phyloP scores from a whole-genome alignment of 495 filamentous ascomycete genomes.

The Xylaria curta region DNA sequence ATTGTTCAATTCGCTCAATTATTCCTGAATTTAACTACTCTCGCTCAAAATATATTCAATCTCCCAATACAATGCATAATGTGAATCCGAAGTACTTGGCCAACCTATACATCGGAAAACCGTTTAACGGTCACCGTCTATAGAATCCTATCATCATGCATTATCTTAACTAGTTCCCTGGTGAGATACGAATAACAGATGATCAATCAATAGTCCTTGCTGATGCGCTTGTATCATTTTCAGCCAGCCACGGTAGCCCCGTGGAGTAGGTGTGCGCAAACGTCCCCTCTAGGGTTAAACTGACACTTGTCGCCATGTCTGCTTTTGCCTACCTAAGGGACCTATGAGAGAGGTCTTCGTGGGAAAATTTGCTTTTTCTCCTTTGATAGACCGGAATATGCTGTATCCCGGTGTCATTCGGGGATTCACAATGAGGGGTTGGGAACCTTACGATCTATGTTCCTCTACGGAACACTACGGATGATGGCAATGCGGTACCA shows the following conservation, averaged over 20 bases:
- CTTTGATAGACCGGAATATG: background rate
- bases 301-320: too few relatives aligned
- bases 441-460: background rate
- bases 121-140: too few relatives aligned
- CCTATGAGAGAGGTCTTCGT: too few relatives aligned
- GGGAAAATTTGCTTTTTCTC: background rate
- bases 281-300: background rate
- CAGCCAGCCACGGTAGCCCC: slow-evolving; percentile 4
- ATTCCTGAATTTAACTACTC: background rate
- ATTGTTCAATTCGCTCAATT: background rate
- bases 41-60: background rate
- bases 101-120: background rate
- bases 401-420: background rate
- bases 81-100: background rate
- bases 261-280: background rate
- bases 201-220: background rate
- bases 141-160: background rate
- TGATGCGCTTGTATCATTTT: background rate
- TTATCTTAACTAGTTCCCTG: background rate
- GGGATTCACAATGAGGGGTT: background rate
- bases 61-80: background rate
- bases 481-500: background rate
- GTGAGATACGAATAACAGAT: background rate
- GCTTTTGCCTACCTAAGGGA: background rate
- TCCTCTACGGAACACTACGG: too few relatives aligned